These are phyloP conservation scores for Licmophora abbreviata DNA, from an alignment of 108 stramenopile genomes.

Conservation along the genomic window DNA sequence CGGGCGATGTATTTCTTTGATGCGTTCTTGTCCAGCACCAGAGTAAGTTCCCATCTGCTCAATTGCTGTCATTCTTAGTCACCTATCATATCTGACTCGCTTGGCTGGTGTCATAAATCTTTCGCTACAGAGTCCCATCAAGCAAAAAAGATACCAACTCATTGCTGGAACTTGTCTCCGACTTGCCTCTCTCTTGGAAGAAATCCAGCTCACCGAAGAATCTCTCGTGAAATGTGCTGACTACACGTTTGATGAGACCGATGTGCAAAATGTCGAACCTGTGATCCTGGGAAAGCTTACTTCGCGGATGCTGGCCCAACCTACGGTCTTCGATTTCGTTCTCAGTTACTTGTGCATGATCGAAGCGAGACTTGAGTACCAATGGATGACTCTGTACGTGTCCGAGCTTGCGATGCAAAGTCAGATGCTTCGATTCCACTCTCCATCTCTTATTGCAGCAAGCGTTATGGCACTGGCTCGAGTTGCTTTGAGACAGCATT, in stretches of 20 bases:
- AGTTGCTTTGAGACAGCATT: constrained; percentile 7
- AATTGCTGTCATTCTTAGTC: not conserved
- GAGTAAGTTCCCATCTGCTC: constrained; percentile 8
- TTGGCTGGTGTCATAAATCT: not conserved
- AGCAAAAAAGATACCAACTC: constrained; percentile 16
- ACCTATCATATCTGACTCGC: not conserved
- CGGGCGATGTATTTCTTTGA: constrained; percentile 25
- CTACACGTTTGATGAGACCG: constrained; percentile 11
- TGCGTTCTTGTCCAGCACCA: constrained; percentile 8
- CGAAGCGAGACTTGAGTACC: no score
- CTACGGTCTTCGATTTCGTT: no score
- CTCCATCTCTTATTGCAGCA: constrained; percentile 19
- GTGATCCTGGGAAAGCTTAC: constrained; percentile 11
- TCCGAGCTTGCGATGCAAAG: constrained; percentile 19
- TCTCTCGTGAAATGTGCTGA: constrained; percentile 24
- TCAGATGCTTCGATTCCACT: constrained; percentile 2
- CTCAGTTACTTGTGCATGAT: no score
- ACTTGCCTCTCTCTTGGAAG: no score
- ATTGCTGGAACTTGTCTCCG: constrained; percentile 20
- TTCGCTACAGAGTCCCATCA: constrained; percentile 6
- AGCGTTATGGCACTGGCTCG: constrained; percentile 9
- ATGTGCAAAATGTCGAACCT: constrained; percentile 7
- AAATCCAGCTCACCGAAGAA: constrained; percentile 10
- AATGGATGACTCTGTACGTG: constrained; percentile 15
- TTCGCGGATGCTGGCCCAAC: no score